Percentiles rank a stretch among this genome's conserved stretches.
phyloP scores from a whole-genome alignment of 257 asterid species.

The Penstemon eatonii region DNA sequence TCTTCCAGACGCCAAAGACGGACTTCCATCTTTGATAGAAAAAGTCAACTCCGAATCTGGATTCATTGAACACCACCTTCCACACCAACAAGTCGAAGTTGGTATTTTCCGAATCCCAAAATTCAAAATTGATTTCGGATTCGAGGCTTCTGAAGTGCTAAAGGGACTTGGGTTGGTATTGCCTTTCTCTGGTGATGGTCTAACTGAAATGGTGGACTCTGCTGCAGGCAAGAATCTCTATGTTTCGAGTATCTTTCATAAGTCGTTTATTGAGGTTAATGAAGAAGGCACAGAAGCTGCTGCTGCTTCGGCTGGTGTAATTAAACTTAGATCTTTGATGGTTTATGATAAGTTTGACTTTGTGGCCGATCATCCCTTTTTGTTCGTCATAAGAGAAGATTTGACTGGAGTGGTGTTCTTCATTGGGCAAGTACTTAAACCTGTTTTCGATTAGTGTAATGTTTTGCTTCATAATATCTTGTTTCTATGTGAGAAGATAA shows the following conservation, averaged over 20 bases:
- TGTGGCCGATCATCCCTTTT: constrained; percentile 57
- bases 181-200: constrained; percentile 41
- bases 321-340: constrained; percentile 15
- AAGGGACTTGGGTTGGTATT: constrained; percentile 36
- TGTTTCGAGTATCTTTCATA: constrained; percentile 46
- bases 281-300: constrained; percentile 74
- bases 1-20: constrained; percentile 48
- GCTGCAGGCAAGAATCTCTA: constrained; percentile 20
- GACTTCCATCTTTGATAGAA: constrained; percentile 38
- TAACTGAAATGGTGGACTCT: constrained; percentile 50
- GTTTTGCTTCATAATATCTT: background rate
- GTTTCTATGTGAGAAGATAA: background rate
- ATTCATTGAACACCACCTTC: constrained; percentile 45
- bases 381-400: constrained; percentile 50
- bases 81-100: constrained; percentile 29
- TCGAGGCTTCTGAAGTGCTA: constrained; percentile 44
- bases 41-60: constrained; percentile 33
- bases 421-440: constrained; percentile 47
- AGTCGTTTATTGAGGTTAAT: constrained; percentile 55
- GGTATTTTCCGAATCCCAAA: constrained; percentile 44
- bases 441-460: constrained; percentile 27
- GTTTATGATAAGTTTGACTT: constrained; percentile 39
- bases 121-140: constrained; percentile 39
- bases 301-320: constrained; percentile 41
- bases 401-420: constrained; percentile 50